Evolutionary conservation across 441 rosid genomes (phyloP).

Genomic region (Macaranga tanarius): DNA sequence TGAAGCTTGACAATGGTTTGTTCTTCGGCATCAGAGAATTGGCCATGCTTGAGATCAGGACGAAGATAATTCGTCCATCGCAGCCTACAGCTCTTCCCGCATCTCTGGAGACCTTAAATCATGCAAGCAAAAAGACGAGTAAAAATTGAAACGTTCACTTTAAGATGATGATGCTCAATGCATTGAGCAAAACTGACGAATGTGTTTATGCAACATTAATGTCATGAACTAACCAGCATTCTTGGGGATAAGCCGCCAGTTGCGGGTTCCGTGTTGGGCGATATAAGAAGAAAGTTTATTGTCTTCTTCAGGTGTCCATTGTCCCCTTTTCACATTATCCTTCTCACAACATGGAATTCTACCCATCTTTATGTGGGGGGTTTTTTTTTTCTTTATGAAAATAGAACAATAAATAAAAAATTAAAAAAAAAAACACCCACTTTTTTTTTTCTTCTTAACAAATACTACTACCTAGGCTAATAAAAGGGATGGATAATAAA

Average conservation of each 20-base stretch:
- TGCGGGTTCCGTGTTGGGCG: constrained; percentile 92
- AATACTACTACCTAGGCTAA: constrained; percentile 19
- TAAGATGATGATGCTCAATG: no score
- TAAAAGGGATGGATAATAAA: not conserved
- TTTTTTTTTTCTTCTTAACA: constrained; percentile 10
- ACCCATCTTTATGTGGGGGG: constrained; percentile 52
- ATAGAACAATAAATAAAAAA: not conserved
- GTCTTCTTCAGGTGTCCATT: constrained; percentile 97
- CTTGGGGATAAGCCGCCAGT: constrained; percentile 97
- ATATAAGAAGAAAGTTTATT: constrained; percentile 92
- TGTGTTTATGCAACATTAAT: not conserved
- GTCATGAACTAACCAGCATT: constrained; percentile 58
- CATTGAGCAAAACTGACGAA: no score
- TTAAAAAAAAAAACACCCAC: not conserved
- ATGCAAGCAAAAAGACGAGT: not conserved
- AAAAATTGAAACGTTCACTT: no score
- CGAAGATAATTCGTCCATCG: constrained; percentile 87
- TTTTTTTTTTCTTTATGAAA: not conserved
- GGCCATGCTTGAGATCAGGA: constrained; percentile 78
- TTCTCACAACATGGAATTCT: constrained; percentile 93
- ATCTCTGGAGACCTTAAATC: constrained; percentile 59
- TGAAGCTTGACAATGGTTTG: constrained; percentile 78
- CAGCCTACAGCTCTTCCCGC: constrained; percentile 83
- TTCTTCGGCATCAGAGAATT: constrained; percentile 67
- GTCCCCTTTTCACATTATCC: constrained; percentile 89